Conservation (phyloP, 2,329 filamentous ascomycete species). For the Verticillium isaacii region DNA sequence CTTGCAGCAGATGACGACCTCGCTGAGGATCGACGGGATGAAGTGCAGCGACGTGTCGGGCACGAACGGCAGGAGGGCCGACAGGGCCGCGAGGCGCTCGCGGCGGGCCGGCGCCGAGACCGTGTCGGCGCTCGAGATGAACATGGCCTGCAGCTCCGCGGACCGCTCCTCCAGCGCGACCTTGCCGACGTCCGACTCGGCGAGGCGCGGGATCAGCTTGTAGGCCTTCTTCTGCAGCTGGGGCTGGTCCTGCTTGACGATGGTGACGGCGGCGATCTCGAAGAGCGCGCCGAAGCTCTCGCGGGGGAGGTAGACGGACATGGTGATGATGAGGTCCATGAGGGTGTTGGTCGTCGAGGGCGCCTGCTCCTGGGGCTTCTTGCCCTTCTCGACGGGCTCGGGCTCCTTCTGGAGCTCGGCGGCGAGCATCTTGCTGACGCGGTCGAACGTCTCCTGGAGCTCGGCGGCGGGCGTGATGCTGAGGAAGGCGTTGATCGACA, state of each 20-base stretch:
- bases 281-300: slow-evolving; percentile 83
- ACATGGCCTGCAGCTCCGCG: slow-evolving; percentile 72
- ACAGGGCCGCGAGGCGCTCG: slow-evolving; percentile 79
- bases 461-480: slow-evolving; percentile 78
- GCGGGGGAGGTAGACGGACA: slow-evolving; percentile 86
- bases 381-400: slow-evolving; percentile 54
- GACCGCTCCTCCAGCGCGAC: slow-evolving; percentile 73
- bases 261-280: slow-evolving; percentile 76
- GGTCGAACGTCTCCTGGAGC: slow-evolving; percentile 81
- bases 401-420: slow-evolving; percentile 54
- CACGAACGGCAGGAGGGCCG: slow-evolving; percentile 74
- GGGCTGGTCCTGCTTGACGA: slow-evolving; percentile 77
- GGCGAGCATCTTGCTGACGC: slow-evolving; percentile 81
- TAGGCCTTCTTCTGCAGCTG: slow-evolving; percentile 99
- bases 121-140: slow-evolving; percentile 76
- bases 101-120: slow-evolving; percentile 81
- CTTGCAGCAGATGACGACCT: slow-evolving; percentile 95
- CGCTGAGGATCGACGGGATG: slow-evolving; percentile 83
- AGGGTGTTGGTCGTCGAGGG: slow-evolving; percentile 91
- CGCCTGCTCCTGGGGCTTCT: slow-evolving; percentile 65
- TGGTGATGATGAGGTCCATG: slow-evolving; percentile 95
- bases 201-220: slow-evolving; percentile 89
- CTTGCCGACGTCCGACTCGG: slow-evolving; percentile 72
- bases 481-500: slow-evolving; percentile 91
- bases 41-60: slow-evolving; percentile 81